These are phyloP conservation scores for Rhododendron ovatum DNA, from an alignment of 148 eudicot genomes.

Conservation along the genomic window DNA sequence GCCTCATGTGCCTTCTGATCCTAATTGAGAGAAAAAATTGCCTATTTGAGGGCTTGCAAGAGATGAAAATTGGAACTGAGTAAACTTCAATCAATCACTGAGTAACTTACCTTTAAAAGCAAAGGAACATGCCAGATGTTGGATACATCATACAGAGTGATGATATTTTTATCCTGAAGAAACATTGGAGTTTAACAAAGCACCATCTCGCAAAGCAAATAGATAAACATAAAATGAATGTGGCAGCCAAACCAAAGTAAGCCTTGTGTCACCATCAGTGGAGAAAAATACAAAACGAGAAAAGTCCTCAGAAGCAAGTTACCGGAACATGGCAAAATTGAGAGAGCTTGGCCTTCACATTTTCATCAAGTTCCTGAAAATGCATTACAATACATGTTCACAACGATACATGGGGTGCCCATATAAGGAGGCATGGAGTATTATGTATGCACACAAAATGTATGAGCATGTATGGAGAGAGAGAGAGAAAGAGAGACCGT, in stretches of 20 bases:
- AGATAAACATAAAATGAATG: neutral
- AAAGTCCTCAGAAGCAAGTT: neutral
- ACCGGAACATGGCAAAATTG: constrained; percentile 97
- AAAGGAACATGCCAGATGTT: constrained; percentile 96
- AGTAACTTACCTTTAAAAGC: constrained; percentile 66
- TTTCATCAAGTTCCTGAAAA: constrained; percentile 69
- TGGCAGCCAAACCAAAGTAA: neutral
- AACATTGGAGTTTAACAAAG: constrained; percentile 4
- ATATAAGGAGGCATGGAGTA: neutral
- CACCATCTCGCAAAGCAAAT: constrained; percentile 3
- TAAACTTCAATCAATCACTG: neutral
- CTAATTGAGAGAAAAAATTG: constrained; percentile 30
- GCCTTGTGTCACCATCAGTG: neutral
- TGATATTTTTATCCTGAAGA: constrained; percentile 62
- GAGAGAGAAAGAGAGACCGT: constrained; percentile 42
- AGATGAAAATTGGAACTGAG: neutral
- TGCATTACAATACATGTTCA: neutral
- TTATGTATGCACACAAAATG: neutral
- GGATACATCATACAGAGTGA: constrained; percentile 84
- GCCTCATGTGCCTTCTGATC: constrained; percentile 95
- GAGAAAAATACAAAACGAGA: neutral
- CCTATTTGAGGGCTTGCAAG: neutral
- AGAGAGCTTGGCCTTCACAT: constrained; percentile 76
- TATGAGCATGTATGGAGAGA: neutral
- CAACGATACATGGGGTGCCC: neutral